Conservation (phyloP, 164 flowering plant species). For the Warburgia ugandensis region DNA sequence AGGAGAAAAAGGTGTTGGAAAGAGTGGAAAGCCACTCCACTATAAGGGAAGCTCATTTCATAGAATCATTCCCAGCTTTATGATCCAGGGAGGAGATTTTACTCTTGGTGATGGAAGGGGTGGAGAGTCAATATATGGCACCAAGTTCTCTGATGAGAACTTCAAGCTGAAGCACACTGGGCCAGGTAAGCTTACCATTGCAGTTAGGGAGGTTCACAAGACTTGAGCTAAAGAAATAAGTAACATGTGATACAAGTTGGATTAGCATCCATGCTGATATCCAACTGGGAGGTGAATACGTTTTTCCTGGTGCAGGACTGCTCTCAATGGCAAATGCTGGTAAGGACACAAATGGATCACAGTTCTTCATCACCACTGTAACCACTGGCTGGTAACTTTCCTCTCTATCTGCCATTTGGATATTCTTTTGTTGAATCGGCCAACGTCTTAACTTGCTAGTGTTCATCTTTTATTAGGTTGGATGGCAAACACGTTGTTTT, state of each 20-base stretch:
- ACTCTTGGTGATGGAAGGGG: slow-evolving; percentile 93
- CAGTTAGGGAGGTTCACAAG: not conserved
- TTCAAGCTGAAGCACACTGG: slow-evolving; percentile 96
- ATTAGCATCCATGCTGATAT: not conserved
- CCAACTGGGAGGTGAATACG: not conserved
- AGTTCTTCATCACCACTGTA: slow-evolving; percentile 95
- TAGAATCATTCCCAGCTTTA: slow-evolving; percentile 94
- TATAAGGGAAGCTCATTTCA: slow-evolving; percentile 88
- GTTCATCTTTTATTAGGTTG: slow-evolving; percentile 46
- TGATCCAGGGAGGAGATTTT: slow-evolving; percentile 98
- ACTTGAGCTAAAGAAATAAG: not conserved
- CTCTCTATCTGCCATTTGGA: not conserved
- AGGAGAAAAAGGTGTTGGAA: slow-evolving; percentile 91
- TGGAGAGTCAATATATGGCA: slow-evolving; percentile 93
- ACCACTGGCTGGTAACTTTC: slow-evolving; percentile 81
- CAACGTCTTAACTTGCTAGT: too few relatives aligned
- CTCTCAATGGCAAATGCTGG: slow-evolving; percentile 99
- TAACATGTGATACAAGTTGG: not conserved
- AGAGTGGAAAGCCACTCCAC: slow-evolving; percentile 87
- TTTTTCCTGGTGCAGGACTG: slow-evolving; percentile 33
- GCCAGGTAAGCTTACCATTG: slow-evolving; percentile 50
- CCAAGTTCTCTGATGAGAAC: slow-evolving; percentile 87
- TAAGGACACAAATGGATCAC: slow-evolving; percentile 85
- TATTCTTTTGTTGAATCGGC: not conserved
- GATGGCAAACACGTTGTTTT: slow-evolving; percentile 93